These are phyloP conservation scores for Vitellaria paradoxa DNA, from an alignment of 179 eudicot species.

Conservation along the genomic window DNA sequence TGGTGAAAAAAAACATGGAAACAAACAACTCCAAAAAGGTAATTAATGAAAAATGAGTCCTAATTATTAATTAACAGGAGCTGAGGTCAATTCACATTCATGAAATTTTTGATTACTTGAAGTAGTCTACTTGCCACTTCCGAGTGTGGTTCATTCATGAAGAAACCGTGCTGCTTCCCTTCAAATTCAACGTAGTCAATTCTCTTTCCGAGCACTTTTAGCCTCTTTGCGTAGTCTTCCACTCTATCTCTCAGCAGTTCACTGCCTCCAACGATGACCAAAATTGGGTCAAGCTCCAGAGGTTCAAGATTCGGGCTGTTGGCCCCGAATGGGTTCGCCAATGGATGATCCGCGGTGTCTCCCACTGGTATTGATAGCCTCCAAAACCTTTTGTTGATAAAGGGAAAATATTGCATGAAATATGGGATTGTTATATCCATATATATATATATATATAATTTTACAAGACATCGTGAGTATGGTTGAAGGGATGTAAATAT, in stretches of 20 bases:
- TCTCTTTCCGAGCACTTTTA: constrained; percentile 43
- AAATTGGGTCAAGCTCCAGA: constrained; percentile 39
- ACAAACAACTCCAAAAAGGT: no score
- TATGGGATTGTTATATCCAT: no score
- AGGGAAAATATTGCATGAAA: no score
- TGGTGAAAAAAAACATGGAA: no score
- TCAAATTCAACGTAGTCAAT: constrained; percentile 40
- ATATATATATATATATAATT: no score
- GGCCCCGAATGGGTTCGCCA: constrained; percentile 59
- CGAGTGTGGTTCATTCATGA: constrained; percentile 35
- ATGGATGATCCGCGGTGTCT: constrained; percentile 43
- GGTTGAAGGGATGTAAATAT: no score
- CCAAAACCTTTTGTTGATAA: constrained; percentile 42
- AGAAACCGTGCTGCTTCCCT: constrained; percentile 60
- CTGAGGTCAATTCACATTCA: constrained; percentile 5
- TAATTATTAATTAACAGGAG: no score
- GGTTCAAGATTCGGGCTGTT: constrained; percentile 33
- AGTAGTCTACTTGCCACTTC: constrained; percentile 27
- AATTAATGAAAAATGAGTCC: no score
- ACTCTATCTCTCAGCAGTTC: constrained; percentile 63
- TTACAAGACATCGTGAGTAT: no score
- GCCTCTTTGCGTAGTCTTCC: constrained; percentile 40
- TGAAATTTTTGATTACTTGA: constrained; percentile 30
- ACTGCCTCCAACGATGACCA: constrained; percentile 45
- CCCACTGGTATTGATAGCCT: constrained; percentile 49